These are phyloP conservation scores for Globisporangium cystogenes DNA, from an alignment of 352 stramenopile species.

Conservation along the genomic window DNA sequence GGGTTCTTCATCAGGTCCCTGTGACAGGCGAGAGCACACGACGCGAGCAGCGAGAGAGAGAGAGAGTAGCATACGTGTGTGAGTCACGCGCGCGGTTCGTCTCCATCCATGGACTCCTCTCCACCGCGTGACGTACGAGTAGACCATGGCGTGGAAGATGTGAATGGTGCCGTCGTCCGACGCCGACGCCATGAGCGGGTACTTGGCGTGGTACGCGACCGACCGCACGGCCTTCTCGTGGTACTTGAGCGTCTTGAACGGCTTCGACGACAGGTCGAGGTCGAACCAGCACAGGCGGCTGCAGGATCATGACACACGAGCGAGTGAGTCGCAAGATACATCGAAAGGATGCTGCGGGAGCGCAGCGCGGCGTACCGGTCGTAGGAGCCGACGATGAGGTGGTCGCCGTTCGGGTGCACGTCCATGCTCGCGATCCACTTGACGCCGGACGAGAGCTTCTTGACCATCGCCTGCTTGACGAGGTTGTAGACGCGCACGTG, in stretches of 20 bases:
- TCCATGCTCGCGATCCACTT: slow-evolving; percentile 99
- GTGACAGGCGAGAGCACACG: background rate
- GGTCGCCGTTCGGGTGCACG: slow-evolving; percentile 98
- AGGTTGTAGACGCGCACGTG: slow-evolving; percentile 99
- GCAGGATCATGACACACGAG: background rate
- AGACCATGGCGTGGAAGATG: slow-evolving; percentile 99
- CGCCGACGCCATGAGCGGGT: slow-evolving; percentile 98
- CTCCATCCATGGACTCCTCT: background rate
- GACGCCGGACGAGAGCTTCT: slow-evolving; percentile 96
- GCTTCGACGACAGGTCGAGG: slow-evolving; percentile 95
- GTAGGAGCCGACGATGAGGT: slow-evolving; percentile 97
- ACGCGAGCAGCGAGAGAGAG: background rate
- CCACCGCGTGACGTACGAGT: slow-evolving; percentile 77
- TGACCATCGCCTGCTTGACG: slow-evolving; percentile 97
- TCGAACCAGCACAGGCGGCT: slow-evolving; percentile 98
- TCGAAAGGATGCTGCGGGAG: background rate
- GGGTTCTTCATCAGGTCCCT: slow-evolving; percentile 99
- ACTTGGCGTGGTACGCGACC: slow-evolving; percentile 93
- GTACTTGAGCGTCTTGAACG: slow-evolving; percentile 99
- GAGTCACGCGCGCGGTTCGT: background rate
- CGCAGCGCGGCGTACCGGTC: slow-evolving; percentile 75
- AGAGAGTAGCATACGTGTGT: slow-evolving; percentile 5
- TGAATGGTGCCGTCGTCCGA: slow-evolving; percentile 98
- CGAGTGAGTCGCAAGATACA: background rate
- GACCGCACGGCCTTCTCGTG: slow-evolving; percentile 96